Conservation (phyloP, 2,329 filamentous ascomycete genomes). For the Ascochyta pisi region DNA sequence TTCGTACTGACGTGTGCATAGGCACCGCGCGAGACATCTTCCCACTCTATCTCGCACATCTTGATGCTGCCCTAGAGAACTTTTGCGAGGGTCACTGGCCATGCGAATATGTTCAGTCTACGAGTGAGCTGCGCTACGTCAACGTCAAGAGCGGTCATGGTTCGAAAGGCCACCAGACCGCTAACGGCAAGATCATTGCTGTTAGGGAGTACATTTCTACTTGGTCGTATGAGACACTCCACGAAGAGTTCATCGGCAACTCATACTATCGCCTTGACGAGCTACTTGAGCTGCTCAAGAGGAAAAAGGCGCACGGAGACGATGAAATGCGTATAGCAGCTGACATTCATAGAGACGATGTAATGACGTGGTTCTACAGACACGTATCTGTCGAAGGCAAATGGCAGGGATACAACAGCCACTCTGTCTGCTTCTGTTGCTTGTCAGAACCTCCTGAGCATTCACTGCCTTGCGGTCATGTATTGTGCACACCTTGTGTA, state of each 20-base stretch:
- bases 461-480: conserved; percentile 55
- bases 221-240: no score
- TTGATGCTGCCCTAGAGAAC: conserved; percentile 53
- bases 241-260: no score
- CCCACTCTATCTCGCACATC: conserved; percentile 50
- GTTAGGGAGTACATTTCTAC: no score
- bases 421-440: conserved; percentile 57
- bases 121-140: conserved; percentile 44
- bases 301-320: no score
- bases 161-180: no score
- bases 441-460: conserved; percentile 54
- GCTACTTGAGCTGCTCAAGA: no score
- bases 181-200: no score
- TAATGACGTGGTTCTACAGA: no score
- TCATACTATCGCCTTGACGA: no score
- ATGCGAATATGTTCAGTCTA: conserved; percentile 49
- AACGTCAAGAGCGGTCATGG: conserved; percentile 49
- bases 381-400: conserved; percentile 7
- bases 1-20: no score
- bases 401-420: conserved; percentile 43
- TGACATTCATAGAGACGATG: no score
- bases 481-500: conserved; percentile 52
- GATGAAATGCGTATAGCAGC: no score
- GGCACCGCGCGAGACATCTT: conserved; percentile 13
- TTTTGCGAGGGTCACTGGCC: conserved; percentile 57